phyloP scores from a whole-genome alignment of 768 basidiomycete genomes.

The Lyophyllum atratum region DNA sequence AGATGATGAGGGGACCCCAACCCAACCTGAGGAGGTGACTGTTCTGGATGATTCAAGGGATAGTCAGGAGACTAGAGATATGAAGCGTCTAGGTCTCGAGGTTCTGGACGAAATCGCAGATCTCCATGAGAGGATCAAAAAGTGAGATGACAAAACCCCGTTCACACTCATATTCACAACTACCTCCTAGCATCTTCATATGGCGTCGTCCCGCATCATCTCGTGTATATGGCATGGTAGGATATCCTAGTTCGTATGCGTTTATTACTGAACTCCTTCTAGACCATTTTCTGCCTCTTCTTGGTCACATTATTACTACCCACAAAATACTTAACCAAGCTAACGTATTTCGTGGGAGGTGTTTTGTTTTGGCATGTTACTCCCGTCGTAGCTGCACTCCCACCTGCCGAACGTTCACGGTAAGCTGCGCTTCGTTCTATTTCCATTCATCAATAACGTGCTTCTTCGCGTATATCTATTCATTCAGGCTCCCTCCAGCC shows the following conservation, averaged over 20 bases:
- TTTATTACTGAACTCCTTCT: constrained; percentile 4
- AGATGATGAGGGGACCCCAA: constrained; percentile 5
- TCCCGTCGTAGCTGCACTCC: constrained; percentile 56
- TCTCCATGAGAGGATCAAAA: constrained; percentile 63
- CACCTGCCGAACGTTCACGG: constrained; percentile 48
- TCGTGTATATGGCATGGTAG: constrained; percentile 47
- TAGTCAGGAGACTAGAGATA: constrained; percentile 36
- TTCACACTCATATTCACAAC: constrained; percentile 2
- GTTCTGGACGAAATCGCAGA: constrained; percentile 53
- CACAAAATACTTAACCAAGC: constrained; percentile 49
- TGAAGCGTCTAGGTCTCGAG: constrained; percentile 44
- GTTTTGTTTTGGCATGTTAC: constrained; percentile 63
- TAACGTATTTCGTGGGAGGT: constrained; percentile 46
- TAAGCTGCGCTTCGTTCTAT: constrained; percentile 33
- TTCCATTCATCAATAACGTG: neutral
- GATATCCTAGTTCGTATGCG: constrained; percentile 12
- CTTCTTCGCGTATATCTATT: constrained; percentile 3
- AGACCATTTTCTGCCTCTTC: constrained; percentile 43
- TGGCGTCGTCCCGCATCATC: constrained; percentile 63
- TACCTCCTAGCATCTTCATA: constrained; percentile 53
- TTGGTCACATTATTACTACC: constrained; percentile 47
- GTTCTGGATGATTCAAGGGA: constrained; percentile 35
- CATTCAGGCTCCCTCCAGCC: constrained; percentile 44
- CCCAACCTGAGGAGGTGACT: constrained; percentile 20
- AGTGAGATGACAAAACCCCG: constrained; percentile 38